Percentiles rank a stretch among this genome's conserved stretches.
Evolutionary conservation across 352 stramenopile genomes (phyloP).

Genomic region (Nothophytophthora sp.): DNA sequence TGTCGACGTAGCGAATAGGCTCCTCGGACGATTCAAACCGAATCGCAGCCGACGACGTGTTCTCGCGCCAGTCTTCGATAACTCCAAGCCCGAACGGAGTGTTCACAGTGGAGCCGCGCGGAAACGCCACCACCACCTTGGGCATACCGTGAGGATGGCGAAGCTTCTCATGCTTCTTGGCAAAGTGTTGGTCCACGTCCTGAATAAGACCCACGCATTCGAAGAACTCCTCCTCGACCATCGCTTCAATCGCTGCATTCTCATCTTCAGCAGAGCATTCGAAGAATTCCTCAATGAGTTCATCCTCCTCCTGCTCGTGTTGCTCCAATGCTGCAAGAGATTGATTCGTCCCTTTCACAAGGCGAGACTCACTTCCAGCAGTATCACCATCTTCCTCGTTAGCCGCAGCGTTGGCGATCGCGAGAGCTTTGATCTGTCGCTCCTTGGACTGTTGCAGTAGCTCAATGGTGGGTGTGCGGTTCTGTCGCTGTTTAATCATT

Average conservation of each 20-base stretch:
- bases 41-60: slow-evolving; percentile 41
- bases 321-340: slow-evolving; percentile 32
- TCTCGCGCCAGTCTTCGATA: slow-evolving; percentile 48
- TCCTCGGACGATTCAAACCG: slow-evolving; percentile 32
- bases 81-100: slow-evolving; percentile 69
- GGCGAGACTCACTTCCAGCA: slow-evolving; percentile 7
- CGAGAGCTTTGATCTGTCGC: slow-evolving; percentile 30
- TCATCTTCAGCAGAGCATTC: slow-evolving; percentile 61
- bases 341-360: slow-evolving; percentile 22
- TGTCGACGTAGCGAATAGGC: slow-evolving; percentile 62
- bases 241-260: slow-evolving; percentile 51
- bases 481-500: slow-evolving; percentile 24
- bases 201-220: slow-evolving; percentile 72
- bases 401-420: slow-evolving; percentile 12
- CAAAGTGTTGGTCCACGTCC: slow-evolving; percentile 50
- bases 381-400: neutral
- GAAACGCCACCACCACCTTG: slow-evolving; percentile 34
- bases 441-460: slow-evolving; percentile 32
- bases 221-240: slow-evolving; percentile 84
- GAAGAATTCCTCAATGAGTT: slow-evolving; percentile 75
- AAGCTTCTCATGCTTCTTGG: slow-evolving; percentile 21
- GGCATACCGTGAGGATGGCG: slow-evolving; percentile 2
- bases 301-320: slow-evolving; percentile 28
- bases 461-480: slow-evolving; percentile 27
- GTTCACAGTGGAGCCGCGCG: slow-evolving; percentile 48